Evolutionary conservation across 257 asterid genomes (phyloP), one percentile per base, ranked within the genome.

Genomic region (Penstemon davidsonii): DNA sequence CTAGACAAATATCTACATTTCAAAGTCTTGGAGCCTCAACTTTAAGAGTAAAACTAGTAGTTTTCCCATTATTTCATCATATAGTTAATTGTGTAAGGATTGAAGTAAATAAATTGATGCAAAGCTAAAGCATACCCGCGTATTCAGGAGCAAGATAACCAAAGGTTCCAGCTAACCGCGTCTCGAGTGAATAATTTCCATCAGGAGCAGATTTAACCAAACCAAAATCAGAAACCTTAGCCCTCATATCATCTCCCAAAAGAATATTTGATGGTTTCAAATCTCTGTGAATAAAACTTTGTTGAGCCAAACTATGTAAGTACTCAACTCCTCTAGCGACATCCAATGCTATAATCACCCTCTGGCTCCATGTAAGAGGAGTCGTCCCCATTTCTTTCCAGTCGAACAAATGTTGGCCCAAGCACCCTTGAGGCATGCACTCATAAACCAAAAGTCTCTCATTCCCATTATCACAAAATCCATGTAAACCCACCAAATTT

Each of bases 71-170:
- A 25, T 25, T 25, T 25, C 33, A 25, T 25, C 33, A 25, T 25
- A 25, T 25, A 25, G 33, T 25, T 25, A 15, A 15, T 15, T 25
- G 33, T 25, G 33, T 2, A 25, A 25, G 33, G 2, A 25, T 25
- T 25, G 33, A 25, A 2, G 33, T 25, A 11, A 8, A 4, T 7
- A 4, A 62, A 9, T 13, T 4, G 25, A 53, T 8, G 15, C 55
- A 25, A 55, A 25, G 63, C 41, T 3, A 33, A 61, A 57, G 47
- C 76, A 53, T 86, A 93, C 97, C 88, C 1, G 95, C 96, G 39
- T 94, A 94, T 64, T 94, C 99, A 0, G 99, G 99, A 51, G 99
- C 97, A 74, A 93, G 95, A 79, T 90, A 93, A 12, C 99, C 99
- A 12, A 93, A 93, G 1, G 99, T 94, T 72, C 99, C 99, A 0